phyloP scores from a whole-genome alignment of 441 rosid genomes.

The Euphorbia schlechtendalii region DNA sequence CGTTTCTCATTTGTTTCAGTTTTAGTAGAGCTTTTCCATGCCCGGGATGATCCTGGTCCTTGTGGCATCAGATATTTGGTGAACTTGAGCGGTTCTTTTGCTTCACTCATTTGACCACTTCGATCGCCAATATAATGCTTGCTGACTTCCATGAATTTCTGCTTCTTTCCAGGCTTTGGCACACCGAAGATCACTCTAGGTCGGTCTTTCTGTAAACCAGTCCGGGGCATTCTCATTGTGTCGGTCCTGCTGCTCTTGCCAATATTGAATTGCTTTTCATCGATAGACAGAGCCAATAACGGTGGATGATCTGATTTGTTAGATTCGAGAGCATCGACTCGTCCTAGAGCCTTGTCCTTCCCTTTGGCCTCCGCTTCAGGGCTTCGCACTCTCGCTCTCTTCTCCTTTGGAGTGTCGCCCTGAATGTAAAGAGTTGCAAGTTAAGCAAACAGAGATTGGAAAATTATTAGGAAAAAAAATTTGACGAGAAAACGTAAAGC shows the following conservation, averaged over 20 bases:
- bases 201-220: conserved; percentile 82
- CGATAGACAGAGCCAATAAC: conserved; percentile 45
- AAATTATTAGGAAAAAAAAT: conserved; percentile 6
- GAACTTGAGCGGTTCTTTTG: conserved; percentile 60
- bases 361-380: conserved; percentile 40
- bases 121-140: conserved; percentile 67
- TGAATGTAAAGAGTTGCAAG: conserved; percentile 31
- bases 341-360: conserved; percentile 41
- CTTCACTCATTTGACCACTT: conserved; percentile 36
- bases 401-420: conserved; percentile 89
- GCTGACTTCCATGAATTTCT: conserved; percentile 98
- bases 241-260: conserved; percentile 55
- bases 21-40: conserved; percentile 55
- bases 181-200: conserved; percentile 74
- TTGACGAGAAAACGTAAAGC: conserved; percentile 11
- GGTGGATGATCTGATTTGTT: conserved; percentile 44
- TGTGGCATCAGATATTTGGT: conserved; percentile 61
- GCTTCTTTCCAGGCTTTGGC: conserved; percentile 97
- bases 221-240: conserved; percentile 49
- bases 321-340: conserved; percentile 28
- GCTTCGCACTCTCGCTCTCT: conserved; percentile 54
- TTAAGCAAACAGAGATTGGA: conserved; percentile 14
- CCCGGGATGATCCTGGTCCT: conserved; percentile 51
- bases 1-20: conserved; percentile 54
- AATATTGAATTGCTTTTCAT: conserved; percentile 56